phyloP scores from a whole-genome alignment of 805 yeast genomes.

The Candida alai region DNA sequence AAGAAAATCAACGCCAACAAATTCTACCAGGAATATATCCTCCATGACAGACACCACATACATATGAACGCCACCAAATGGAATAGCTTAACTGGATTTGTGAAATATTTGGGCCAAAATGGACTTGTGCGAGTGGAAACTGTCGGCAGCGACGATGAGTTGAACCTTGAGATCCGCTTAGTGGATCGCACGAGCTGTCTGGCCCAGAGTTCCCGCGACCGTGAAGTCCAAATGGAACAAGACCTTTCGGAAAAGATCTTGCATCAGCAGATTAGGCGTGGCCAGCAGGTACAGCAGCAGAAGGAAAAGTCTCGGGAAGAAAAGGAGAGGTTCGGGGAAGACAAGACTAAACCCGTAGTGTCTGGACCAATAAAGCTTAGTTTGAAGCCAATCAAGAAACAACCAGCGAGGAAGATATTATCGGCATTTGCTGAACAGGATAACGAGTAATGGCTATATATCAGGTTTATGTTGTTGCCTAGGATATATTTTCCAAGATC shows the following conservation, averaged over 20 bases:
- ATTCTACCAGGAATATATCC: conserved; percentile 85
- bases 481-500: too few relatives aligned
- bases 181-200: conserved; percentile 17
- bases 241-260: conserved; percentile 40
- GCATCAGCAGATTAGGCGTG: conserved; percentile 52
- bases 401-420: neutral
- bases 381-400: conserved; percentile 11
- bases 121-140: conserved; percentile 53
- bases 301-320: conserved; percentile 3
- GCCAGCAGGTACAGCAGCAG: conserved; percentile 16
- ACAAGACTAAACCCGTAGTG: too few relatives aligned
- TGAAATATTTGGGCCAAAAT: conserved; percentile 52
- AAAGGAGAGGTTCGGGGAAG: too few relatives aligned
- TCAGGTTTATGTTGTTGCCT: too few relatives aligned
- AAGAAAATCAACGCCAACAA: conserved; percentile 75
- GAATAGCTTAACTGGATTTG: conserved; percentile 64
- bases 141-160: conserved; percentile 28
- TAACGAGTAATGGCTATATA: conserved; percentile 8
- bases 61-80: conserved; percentile 91
- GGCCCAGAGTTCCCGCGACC: conserved; percentile 26
- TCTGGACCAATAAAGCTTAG: conserved; percentile 20
- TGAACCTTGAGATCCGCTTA: conserved; percentile 29
- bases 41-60: conserved; percentile 70
- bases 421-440: conserved; percentile 13
- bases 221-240: conserved; percentile 41